A percentile compares a stretch with the other conserved stretches of the same genome.
phyloP scores from a whole-genome alignment of 2,329 filamentous ascomycete species.

The Stagonosporopsis chrysanthemi region DNA sequence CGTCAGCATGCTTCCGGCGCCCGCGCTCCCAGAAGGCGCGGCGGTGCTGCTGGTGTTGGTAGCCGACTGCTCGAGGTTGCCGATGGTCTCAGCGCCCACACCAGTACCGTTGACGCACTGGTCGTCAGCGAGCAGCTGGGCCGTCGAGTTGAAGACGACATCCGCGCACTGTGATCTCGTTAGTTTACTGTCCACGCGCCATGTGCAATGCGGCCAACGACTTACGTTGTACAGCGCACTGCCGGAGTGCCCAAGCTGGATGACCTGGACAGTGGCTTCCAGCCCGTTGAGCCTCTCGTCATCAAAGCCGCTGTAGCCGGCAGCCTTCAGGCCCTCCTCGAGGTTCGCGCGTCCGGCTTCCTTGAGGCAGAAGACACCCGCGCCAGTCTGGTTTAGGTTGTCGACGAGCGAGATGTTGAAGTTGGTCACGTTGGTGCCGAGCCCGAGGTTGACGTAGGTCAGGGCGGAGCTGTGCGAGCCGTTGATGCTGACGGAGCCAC shows the following conservation, averaged over 20 bases:
- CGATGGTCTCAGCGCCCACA: slow-evolving; percentile 45
- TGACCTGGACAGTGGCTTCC: slow-evolving; percentile 55
- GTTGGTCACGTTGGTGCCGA: slow-evolving; percentile 51
- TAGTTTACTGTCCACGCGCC: neutral
- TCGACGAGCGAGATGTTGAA: slow-evolving; percentile 57
- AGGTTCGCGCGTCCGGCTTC: slow-evolving; percentile 41
- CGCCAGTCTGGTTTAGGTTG: slow-evolving; percentile 58
- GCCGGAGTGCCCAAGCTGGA: slow-evolving; percentile 53
- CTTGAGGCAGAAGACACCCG: slow-evolving; percentile 56
- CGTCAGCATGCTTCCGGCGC: slow-evolving; percentile 24
- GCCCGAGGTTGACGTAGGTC: slow-evolving; percentile 57
- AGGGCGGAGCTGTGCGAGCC: slow-evolving; percentile 54
- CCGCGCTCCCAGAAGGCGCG: slow-evolving; percentile 15
- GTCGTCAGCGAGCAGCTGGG: slow-evolving; percentile 46
- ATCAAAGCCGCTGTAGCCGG: slow-evolving; percentile 31
- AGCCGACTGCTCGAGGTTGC: slow-evolving; percentile 25
- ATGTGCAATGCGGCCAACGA: neutral
- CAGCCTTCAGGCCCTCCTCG: slow-evolving; percentile 33
- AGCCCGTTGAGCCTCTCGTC: slow-evolving; percentile 45
- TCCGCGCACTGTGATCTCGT: slow-evolving; percentile 53
- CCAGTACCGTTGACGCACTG: slow-evolving; percentile 52
- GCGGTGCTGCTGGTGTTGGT: slow-evolving; percentile 7
- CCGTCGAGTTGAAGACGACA: slow-evolving; percentile 52
- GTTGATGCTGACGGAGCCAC: slow-evolving; percentile 53
- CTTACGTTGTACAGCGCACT: slow-evolving; percentile 55